phyloP scores from a whole-genome alignment of 75 land plant species.

The Cupressus sempervirens region DNA sequence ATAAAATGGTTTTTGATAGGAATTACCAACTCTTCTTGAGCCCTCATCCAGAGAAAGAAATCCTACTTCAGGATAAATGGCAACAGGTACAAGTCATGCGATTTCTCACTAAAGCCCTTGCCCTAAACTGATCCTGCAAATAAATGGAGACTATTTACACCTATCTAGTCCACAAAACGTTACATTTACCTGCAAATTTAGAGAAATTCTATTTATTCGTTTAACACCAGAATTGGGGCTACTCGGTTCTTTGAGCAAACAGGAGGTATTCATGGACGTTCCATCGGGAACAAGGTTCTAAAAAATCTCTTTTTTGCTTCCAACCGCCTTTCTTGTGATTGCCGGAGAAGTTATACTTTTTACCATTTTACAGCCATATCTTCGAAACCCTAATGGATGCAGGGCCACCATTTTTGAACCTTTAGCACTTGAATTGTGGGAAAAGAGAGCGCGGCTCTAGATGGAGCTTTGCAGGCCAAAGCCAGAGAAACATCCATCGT shows the following conservation, averaged over 20 bases:
- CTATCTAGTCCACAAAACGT: no score
- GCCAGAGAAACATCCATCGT: neutral
- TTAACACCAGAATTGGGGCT: no score
- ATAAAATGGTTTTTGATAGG: neutral
- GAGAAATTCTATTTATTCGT: no score
- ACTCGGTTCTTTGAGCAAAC: slow-evolving; percentile 1
- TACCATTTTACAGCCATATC: neutral
- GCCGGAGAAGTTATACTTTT: neutral
- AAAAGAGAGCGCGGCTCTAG: neutral
- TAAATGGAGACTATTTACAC: no score
- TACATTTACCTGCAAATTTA: no score
- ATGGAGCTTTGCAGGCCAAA: neutral
- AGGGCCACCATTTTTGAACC: neutral
- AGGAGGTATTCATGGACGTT: neutral
- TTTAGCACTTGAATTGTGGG: neutral
- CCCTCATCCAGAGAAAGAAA: neutral
- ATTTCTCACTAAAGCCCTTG: no score
- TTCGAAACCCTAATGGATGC: neutral
- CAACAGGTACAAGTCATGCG: no score
- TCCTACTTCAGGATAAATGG: neutral
- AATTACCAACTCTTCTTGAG: neutral
- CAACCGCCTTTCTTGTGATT: no score
- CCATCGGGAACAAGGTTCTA: slow-evolving; percentile 10
- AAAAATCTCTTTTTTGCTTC: neutral
- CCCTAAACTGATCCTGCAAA: no score